These are phyloP conservation scores for Ustilago cynodontis DNA, from an alignment of 1,284 basidiomycete genomes.

Conservation along the genomic window DNA sequence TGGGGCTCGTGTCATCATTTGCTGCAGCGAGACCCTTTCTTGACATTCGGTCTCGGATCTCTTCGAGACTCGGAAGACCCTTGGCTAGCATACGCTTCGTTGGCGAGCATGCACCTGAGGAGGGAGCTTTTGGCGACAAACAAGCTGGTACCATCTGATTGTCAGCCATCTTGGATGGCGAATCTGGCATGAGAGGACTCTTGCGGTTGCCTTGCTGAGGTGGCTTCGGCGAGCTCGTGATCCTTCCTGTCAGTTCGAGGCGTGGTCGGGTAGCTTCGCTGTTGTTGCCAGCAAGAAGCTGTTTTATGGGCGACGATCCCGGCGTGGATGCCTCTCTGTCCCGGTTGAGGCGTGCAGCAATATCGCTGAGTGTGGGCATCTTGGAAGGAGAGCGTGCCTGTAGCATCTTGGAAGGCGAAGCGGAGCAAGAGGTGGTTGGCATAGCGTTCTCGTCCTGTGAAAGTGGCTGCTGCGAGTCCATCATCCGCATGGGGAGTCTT, in stretches of 20 bases:
- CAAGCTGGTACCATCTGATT: neutral
- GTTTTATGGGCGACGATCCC: conserved; percentile 27
- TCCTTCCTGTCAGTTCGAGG: conserved; percentile 46
- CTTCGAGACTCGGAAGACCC: conserved; percentile 62
- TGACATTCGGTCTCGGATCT: conserved; percentile 63
- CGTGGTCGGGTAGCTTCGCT: conserved; percentile 17
- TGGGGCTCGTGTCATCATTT: conserved; percentile 6
- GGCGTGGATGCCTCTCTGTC: conserved; percentile 21
- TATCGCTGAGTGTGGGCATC: conserved; percentile 56
- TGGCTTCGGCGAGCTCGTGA: conserved; percentile 32
- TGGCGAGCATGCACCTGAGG: conserved; percentile 26
- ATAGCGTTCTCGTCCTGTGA: conserved; percentile 29
- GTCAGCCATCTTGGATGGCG: conserved; percentile 16
- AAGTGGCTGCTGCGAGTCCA: neutral
- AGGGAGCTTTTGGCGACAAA: conserved; percentile 10
- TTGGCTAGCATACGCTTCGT: conserved; percentile 41
- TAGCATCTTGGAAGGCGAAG: conserved; percentile 8
- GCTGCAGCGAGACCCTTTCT: conserved; percentile 34
- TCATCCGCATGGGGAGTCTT: conserved; percentile 20
- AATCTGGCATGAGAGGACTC: neutral
- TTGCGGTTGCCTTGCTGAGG: conserved; percentile 11
- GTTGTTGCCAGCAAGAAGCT: neutral
- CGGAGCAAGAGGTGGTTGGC: conserved; percentile 14
- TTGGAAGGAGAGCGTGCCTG: conserved; percentile 31
- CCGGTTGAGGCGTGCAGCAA: conserved; percentile 50